Percentiles rank a stretch among this genome's conserved stretches.
Evolutionary conservation across 805 yeast genomes (phyloP).

Genomic region (Candida peoriensis): DNA sequence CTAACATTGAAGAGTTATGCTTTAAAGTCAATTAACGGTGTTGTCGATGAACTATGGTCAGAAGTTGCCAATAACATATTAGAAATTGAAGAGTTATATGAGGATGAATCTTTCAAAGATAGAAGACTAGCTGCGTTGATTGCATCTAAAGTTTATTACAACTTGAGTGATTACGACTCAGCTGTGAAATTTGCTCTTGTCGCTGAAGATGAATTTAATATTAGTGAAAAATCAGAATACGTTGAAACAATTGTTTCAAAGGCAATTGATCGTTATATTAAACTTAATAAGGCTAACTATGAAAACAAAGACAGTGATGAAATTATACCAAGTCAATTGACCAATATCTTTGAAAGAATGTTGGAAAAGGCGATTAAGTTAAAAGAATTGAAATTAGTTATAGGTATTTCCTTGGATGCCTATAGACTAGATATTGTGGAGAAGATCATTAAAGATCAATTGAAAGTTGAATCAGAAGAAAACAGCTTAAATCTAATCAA

Average conservation of each 20-base stretch:
- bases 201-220: conserved; percentile 76
- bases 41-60: conserved; percentile 94
- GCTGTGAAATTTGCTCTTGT: conserved; percentile 85
- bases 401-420: conserved; percentile 89
- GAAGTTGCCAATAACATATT: conserved; percentile 89
- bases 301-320: conserved; percentile 24
- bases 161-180: conserved; percentile 88
- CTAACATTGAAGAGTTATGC: conserved; percentile 76
- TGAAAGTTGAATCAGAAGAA: conserved; percentile 42
- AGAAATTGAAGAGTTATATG: conserved; percentile 87
- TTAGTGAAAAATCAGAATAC: conserved; percentile 74
- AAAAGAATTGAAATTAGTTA: conserved; percentile 72
- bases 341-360: conserved; percentile 79
- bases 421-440: conserved; percentile 79
- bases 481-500: conserved; percentile 50
- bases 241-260: conserved; percentile 92
- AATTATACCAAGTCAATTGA: conserved; percentile 55
- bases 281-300: conserved; percentile 48
- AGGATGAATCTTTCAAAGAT: conserved; percentile 72
- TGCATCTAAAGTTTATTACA: conserved; percentile 86
- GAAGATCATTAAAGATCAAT: conserved; percentile 41
- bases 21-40: conserved; percentile 67
- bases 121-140: conserved; percentile 85
- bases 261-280: conserved; percentile 80
- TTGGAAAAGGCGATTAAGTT: conserved; percentile 67